Evolutionary conservation across 257 asterid genomes (phyloP).

Genomic region (Fraxinus pennsylvanica): DNA sequence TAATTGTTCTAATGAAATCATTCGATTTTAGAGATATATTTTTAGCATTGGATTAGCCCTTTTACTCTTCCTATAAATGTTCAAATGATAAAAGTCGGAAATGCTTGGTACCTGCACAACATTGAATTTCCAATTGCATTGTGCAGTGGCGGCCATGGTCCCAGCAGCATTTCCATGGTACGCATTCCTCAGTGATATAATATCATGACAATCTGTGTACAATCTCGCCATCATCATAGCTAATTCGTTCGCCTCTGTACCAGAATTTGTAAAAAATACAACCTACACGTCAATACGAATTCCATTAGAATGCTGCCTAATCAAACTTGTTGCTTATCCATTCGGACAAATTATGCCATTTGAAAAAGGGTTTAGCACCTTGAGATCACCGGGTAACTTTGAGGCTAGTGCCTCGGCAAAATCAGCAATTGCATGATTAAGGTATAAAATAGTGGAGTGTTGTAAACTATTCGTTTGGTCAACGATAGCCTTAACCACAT

Average conservation of each 20-base stretch:
- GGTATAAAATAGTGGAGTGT: conserved; percentile 65
- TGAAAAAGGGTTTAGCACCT: conserved; percentile 36
- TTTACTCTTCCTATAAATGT: too few species aligned
- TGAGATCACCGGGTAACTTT: conserved; percentile 68
- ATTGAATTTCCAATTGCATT: conserved; percentile 72
- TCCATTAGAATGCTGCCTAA: background rate
- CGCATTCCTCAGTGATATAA: conserved; percentile 65
- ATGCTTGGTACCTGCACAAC: conserved; percentile 52
- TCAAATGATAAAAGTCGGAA: background rate
- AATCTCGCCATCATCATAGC: conserved; percentile 83
- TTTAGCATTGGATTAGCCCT: background rate
- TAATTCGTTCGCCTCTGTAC: conserved; percentile 76
- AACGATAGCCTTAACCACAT: conserved; percentile 53
- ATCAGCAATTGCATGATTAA: conserved; percentile 67
- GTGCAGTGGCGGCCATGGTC: conserved; percentile 81
- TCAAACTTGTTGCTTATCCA: background rate
- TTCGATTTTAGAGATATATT: background rate
- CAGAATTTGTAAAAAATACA: conserved; percentile 76
- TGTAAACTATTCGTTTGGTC: conserved; percentile 56
- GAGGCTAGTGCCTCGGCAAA: conserved; percentile 77
- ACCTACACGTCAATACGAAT: conserved; percentile 38
- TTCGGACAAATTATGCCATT: background rate
- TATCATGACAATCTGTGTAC: conserved; percentile 60
- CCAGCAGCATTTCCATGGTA: conserved; percentile 78
- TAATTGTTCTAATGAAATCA: background rate